Evolutionary conservation across 768 basidiomycete genomes (phyloP).

Genomic region (Cubamyces lactineus): DNA sequence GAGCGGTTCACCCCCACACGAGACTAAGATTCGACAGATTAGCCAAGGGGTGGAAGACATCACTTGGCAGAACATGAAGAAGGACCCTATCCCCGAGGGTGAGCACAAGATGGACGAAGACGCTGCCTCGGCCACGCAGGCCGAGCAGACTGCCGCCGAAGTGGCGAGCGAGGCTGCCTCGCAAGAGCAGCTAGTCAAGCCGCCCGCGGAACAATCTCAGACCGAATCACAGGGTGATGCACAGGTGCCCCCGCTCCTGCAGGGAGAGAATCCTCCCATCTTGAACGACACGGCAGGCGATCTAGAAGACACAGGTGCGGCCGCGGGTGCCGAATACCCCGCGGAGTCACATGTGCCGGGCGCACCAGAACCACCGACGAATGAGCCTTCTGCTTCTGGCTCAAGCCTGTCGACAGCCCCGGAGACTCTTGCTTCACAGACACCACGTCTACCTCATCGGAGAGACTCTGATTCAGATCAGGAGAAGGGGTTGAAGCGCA

Average conservation of each 20-base stretch:
- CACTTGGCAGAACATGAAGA: constrained; percentile 60
- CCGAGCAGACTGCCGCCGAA: background rate
- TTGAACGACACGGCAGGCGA: constrained; percentile 26
- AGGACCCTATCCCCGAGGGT: constrained; percentile 28
- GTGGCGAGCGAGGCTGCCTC: background rate
- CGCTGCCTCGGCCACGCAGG: background rate
- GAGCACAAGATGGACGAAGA: constrained; percentile 17
- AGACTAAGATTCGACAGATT: constrained; percentile 78
- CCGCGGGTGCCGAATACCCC: constrained; percentile 33
- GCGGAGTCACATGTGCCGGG: constrained; percentile 25
- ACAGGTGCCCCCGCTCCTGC: constrained; percentile 8
- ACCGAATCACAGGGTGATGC: background rate
- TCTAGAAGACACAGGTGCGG: constrained; percentile 30
- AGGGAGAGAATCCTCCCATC: constrained; percentile 28
- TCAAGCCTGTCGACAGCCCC: background rate
- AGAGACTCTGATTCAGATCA: constrained; percentile 38
- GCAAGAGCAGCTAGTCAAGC: background rate
- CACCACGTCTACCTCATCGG: constrained; percentile 15
- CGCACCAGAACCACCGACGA: constrained; percentile 10
- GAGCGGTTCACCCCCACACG: constrained; percentile 71
- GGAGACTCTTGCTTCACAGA: background rate
- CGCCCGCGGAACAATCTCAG: background rate
- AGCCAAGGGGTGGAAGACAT: constrained; percentile 81
- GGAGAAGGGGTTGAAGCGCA: constrained; percentile 73
- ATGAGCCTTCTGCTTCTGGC: background rate